Base-by-base conservation (phyloP, 805 yeast species). In the Candida ovalis region DNA sequence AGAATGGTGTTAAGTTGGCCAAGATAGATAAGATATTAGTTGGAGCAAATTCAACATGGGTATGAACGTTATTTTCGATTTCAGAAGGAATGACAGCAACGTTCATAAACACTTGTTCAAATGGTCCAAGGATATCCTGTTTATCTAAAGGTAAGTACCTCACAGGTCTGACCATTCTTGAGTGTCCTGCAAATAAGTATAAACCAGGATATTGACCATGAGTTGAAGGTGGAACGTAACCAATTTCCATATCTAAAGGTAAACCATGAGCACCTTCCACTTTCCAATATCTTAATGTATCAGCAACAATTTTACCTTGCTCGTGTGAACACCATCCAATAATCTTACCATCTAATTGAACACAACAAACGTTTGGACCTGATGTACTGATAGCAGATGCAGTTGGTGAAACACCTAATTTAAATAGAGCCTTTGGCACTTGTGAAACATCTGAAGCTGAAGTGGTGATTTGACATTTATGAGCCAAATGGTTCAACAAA, bases 191-290 rank as follows among this genome's bases (percentile, higher is more conserved):
- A 64, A 92, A 94, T 49, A 94, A 64, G 71, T 78, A 94, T 54
- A 94, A 74, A 58, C 99, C 99, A 8, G 99, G 99, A 68, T 91
- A 94, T 73, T 94, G 99, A 63, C 99, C 99, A 62, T 89, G 86
- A 21, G 83, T 69, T 1, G 96, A 86, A n/a, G 96, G 96, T 27
- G 99, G 99, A 45, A 94, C 97, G 56, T 86, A 87, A 43, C 99
- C 99, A 52, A 94, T 77, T 71, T 94, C 99, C 61, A 94, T 74
- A 60, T 86, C 92, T 27, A 83, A 64, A 23, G 99, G 98, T 48
- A 94, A 71, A n/a, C 80, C 82, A 53, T 84, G 80, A 17, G 69
- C 61, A 24, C 92, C 92, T 63, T 88, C 86, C 47, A 94, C 90
- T 68, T 94, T 94, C 96, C 96, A 88, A 71, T 73, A 87, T 63